A percentile compares a stretch with the other conserved stretches of the same genome.
These are phyloP conservation scores for Apophysomyces elegans DNA, from an alignment of 371 early-diverging fungal genomes.

Conservation along the genomic window DNA sequence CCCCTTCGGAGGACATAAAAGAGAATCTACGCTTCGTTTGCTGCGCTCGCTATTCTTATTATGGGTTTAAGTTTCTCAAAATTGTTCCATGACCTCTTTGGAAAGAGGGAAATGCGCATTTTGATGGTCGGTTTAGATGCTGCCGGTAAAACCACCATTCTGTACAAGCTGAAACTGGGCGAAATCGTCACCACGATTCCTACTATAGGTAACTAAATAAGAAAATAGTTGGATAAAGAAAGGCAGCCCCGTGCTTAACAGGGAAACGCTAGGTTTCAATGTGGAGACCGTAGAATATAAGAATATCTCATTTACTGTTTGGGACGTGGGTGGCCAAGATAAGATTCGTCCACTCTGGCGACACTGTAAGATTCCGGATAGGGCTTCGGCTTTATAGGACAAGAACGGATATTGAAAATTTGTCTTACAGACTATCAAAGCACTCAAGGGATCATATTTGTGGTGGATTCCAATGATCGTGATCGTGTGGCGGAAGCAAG, in stretches of 20 bases:
- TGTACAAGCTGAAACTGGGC: constrained; percentile 74
- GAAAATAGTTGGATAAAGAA: background rate
- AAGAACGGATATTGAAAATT: constrained; percentile 2
- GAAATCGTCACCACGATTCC: constrained; percentile 94
- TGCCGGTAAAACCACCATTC: constrained; percentile 97
- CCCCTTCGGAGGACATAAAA: background rate
- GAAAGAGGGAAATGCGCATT: constrained; percentile 89
- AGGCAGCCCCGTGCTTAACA: background rate
- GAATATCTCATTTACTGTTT: constrained; percentile 92
- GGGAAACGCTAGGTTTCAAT: constrained; percentile 63
- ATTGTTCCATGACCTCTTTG: constrained; percentile 33
- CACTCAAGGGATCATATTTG: constrained; percentile 92
- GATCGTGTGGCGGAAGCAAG: constrained; percentile 78
- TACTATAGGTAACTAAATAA: constrained; percentile 45
- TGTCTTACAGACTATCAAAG: constrained; percentile 71
- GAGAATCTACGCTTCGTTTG: constrained; percentile 8
- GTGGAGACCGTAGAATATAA: constrained; percentile 90
- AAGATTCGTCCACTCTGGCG: constrained; percentile 29
- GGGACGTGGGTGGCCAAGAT: constrained; percentile 82
- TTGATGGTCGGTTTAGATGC: constrained; percentile 93
- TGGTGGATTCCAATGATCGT: constrained; percentile 85
- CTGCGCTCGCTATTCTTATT: constrained; percentile 11
- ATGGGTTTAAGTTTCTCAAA: constrained; percentile 31
- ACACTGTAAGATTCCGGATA: constrained; percentile 24
- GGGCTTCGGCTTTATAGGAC: background rate